Conservation (phyloP, 352 stramenopile species). For the Plasmopara muralis region DNA sequence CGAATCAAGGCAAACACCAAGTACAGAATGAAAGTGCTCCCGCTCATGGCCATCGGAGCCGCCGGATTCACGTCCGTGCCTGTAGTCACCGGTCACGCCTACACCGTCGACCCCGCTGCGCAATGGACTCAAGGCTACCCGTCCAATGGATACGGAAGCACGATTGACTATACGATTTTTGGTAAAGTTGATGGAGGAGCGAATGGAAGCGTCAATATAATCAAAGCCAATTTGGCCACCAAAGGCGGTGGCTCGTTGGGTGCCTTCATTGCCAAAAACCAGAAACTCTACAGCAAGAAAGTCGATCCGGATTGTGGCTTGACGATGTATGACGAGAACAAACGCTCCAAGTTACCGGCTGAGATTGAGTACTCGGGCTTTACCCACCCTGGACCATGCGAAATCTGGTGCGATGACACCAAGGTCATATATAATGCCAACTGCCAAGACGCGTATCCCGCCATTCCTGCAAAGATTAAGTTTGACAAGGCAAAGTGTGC, state of each 20-base stretch:
- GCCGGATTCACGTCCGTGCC: constrained; percentile 15
- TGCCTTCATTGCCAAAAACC: constrained; percentile 41
- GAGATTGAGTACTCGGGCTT: constrained; percentile 45
- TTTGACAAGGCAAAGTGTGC: constrained; percentile 41
- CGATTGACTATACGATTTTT: constrained; percentile 33
- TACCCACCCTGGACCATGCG: constrained; percentile 50
- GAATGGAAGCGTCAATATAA: constrained; percentile 31
- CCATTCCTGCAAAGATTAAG: constrained; percentile 27
- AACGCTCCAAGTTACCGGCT: constrained; percentile 30
- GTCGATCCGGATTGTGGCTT: constrained; percentile 33
- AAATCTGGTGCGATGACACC: constrained; percentile 53
- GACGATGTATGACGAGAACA: constrained; percentile 33
- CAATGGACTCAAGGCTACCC: constrained; percentile 35
- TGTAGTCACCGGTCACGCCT: constrained; percentile 20
- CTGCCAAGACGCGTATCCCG: constrained; percentile 37
- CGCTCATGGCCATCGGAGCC: constrained; percentile 22
- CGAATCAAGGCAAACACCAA: too few species aligned
- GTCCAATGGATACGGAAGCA: constrained; percentile 45
- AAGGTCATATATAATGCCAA: constrained; percentile 44
- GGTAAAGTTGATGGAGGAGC: constrained; percentile 27
- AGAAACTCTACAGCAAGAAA: constrained; percentile 33
- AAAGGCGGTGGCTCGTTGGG: constrained; percentile 33
- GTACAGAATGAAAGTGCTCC: constrained; percentile 22
- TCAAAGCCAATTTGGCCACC: constrained; percentile 28
- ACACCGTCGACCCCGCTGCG: constrained; percentile 41